phyloP scores from a whole-genome alignment of 2,329 filamentous ascomycete species.

The Neocucurbitaria cava region DNA sequence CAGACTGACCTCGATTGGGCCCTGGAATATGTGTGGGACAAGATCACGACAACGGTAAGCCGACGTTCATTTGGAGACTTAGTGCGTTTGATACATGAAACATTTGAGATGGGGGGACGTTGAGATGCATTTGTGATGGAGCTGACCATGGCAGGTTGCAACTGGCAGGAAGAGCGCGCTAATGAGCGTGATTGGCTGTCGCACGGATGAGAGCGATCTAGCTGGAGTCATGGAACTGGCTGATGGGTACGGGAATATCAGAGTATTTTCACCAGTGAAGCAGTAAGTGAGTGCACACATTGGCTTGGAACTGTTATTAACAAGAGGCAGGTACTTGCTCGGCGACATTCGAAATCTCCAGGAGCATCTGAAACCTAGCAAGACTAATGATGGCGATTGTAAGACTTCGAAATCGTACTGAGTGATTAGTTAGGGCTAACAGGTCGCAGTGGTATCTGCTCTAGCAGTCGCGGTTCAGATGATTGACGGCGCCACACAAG shows the following conservation, averaged over 20 bases:
- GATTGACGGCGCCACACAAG: slow-evolving; percentile 86
- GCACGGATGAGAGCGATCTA: slow-evolving; percentile 67
- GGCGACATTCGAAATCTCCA: slow-evolving; percentile 71
- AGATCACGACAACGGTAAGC: slow-evolving; percentile 76
- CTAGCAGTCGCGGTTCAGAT: slow-evolving; percentile 86
- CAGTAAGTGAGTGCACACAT: slow-evolving; percentile 59
- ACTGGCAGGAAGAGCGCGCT: slow-evolving; percentile 77
- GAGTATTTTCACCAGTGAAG: slow-evolving; percentile 68
- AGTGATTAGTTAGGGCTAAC: slow-evolving; percentile 15
- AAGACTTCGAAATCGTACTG: slow-evolving; percentile 19
- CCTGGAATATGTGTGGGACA: slow-evolving; percentile 95
- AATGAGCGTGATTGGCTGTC: slow-evolving; percentile 81
- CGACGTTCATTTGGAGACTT: slow-evolving; percentile 32
- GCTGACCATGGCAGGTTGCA: slow-evolving; percentile 54
- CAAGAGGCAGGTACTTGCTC: slow-evolving; percentile 63
- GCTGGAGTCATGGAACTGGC: slow-evolving; percentile 63
- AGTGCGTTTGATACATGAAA: slow-evolving; percentile 13
- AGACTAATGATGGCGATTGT: slow-evolving; percentile 76
- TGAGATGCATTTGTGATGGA: background rate
- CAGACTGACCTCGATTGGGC: slow-evolving; percentile 88
- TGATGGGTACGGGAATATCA: slow-evolving; percentile 81
- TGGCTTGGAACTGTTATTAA: slow-evolving; percentile 8
- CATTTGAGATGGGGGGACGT: background rate
- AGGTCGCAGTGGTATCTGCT: slow-evolving; percentile 71
- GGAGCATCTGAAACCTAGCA: slow-evolving; percentile 69